Evolutionary conservation across 2,329 filamentous ascomycete genomes (phyloP), one percentile per base, ranked within the genome.

Genomic region (Lithohypha guttulata): DNA sequence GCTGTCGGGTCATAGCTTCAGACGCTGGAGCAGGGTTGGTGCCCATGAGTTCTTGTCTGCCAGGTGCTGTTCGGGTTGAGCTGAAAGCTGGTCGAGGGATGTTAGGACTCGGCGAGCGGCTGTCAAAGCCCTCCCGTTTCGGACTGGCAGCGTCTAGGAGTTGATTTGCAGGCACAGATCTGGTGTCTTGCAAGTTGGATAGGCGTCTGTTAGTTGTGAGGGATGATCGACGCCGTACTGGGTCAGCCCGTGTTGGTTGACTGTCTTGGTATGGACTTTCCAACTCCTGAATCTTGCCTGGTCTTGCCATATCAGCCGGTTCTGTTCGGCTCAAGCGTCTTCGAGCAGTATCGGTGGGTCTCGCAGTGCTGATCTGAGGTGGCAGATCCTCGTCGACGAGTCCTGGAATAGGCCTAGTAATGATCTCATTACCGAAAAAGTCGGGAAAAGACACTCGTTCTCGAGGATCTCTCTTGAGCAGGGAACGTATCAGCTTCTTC

Each of bases 371-470:
- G 13, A 2, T 6, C n/a, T 22, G 26, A 23, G 34, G 28, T 30
- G 73, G 72, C 15, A 77, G 48, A 55, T 93, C 86, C 53, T 93
- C 84, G 28, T 79, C 81, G 5, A 86, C 77, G 20, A 93, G 65
- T 4, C 81, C 83, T 1, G 86, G 85, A 51, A 95, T 95, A 3
- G 79, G 73, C 14, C 71, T 73, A 9, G 73, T 75, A 37, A 94
- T 75, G 20, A 91, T 77, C 20, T 71, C 62, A 54, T 89, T 79
- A 11, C 65, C 67, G 61, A 96, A 96, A 57, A 95, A 91, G 47
- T 81, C 77, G 36, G 84, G 78, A 51, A 95, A 96, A 41, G 77
- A 82, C 58, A 94, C 73, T 42, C 91, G 74, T 58, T 94, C 84
- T 4, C 84, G 76, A 0, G 91, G 85, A 43, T 79, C 89, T 42